phyloP scores from a whole-genome alignment of 2,329 filamentous ascomycete genomes.

The Aspergillus viridinutans region DNA sequence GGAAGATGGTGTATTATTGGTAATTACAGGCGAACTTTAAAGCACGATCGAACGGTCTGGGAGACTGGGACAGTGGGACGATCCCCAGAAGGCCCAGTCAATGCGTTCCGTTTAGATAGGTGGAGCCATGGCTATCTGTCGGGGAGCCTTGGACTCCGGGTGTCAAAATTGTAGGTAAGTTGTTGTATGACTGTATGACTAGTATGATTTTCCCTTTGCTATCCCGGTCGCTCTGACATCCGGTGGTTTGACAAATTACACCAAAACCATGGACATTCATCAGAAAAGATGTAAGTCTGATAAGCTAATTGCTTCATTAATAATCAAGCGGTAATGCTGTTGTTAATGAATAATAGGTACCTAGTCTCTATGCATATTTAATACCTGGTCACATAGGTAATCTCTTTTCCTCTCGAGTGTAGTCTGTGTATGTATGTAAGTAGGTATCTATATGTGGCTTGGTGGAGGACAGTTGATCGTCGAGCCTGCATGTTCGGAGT shows the following conservation, averaged over 20 bases:
- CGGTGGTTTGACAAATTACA: background rate
- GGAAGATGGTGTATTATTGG: conserved; percentile 11
- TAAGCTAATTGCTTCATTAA: background rate
- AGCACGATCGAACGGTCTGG: conserved; percentile 25
- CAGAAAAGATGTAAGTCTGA: background rate
- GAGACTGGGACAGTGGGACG: conserved; percentile 23
- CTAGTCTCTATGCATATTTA: background rate
- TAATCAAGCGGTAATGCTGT: background rate
- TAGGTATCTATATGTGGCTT: conserved; percentile 7
- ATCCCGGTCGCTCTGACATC: background rate
- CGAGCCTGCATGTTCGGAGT: conserved; percentile 19
- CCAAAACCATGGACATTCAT: background rate
- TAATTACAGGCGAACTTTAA: conserved; percentile 20
- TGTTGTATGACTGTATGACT: conserved; percentile 1
- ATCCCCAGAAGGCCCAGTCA: conserved; percentile 18
- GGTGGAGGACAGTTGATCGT: conserved; percentile 17
- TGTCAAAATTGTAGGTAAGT: background rate
- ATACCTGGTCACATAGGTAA: background rate
- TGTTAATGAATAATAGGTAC: too few relatives aligned
- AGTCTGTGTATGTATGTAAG: background rate
- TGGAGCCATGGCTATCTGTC: background rate
- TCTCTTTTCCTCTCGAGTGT: background rate
- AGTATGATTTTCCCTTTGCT: background rate
- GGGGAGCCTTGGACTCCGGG: background rate
- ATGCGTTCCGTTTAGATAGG: conserved; percentile 10